Evolutionary conservation across 2,329 filamentous ascomycete genomes (phyloP), one percentile per base, ranked within the genome.

Genomic region (Herpotrichia juniperi): DNA sequence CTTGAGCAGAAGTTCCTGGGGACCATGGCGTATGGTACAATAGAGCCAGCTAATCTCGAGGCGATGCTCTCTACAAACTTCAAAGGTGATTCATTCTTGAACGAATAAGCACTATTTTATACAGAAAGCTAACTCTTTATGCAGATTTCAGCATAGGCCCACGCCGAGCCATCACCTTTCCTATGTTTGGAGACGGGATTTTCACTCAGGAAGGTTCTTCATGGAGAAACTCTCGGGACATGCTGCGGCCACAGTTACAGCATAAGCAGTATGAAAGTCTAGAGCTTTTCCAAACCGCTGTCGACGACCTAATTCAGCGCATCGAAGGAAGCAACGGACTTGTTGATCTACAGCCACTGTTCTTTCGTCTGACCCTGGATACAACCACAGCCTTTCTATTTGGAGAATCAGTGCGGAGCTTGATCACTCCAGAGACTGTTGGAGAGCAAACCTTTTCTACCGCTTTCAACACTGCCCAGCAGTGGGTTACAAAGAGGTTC

Each of bases 351-450:
- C 83, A 85, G 59, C 79, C 82, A 9, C 71, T 87, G 8, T 87
- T 89, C 63, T 88, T 88, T 62, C 79, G 81, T 47, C 78, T 88
- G 63, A 88, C 86, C 0, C 77, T 90, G n/a, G 87, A 90, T 54
- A 83, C 84, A 0, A 84, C 86, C 0, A 89, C 86, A 0, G 84
- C 87, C 40, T 88, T 90, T 57, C 73, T 90, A 4, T 86, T 90
- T 40, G 87, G 87, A 6, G 76, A 83, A 42, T 70, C 64, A 5
- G 69, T 57, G 64, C 53, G 53, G 19, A 64, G 60, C 47, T 59
- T 71, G 22, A 47, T 46, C 12, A 58, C 46, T 9, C 54, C 57
- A 1, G 64, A 64, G n/a, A n/a, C n/a, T 31, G 47, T 50, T 12
- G 57, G 56, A n/a, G 57, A 66, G 25, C 21, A 42, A 3, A 59